Base-by-base conservation (phyloP, 164 flowering plant species). In the Chimonanthus salicifolius region DNA sequence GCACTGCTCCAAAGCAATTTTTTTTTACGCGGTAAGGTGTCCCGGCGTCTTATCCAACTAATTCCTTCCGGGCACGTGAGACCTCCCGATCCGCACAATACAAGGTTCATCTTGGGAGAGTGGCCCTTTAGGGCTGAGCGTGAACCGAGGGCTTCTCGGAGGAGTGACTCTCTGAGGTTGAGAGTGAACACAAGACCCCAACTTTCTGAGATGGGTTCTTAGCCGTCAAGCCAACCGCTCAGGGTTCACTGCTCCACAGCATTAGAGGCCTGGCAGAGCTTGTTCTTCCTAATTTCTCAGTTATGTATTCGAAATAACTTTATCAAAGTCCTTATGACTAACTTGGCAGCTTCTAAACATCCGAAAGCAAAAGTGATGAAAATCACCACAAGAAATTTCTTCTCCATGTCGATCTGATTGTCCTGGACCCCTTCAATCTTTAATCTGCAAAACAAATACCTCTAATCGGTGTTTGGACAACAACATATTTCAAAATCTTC, bases 281-380 rank as follows among this genome's bases (percentile, higher is more conserved):
- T 68, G 72, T 73, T 68, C 75, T 49, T 83, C 91, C 91, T 89
- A 88, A 85, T 81, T 87, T 85, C 88, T 90, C 71, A 77, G 88
- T 82, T 75, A 64, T 80, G 79, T 71, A 79, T 77, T 47, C 85
- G 83, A 68, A 73, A 64, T 20, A 87, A 48, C 79, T 85, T 85
- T 74, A 75, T 7, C 63, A 81, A 67, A 65, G 75, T 74, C 76
- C 85, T 90, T 83, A 83, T 68, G 49, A 82, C 71, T 49, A 90
- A 70, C 82, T 83, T 85, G 49, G 77, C 47, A 47, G 88, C 15
- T 1, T 89, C 91, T 43, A 90, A 72, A 21, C 82, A 60, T 15
- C 88, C 90, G 64, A 89, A 87, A 71, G 78, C 65, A 51, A 89
- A 69, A 84, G 94, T 85, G 51, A 87, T 65, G 68, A 90, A 71